These are phyloP conservation scores for Hyphopichia fennica DNA, from an alignment of 1,139 yeast genomes.

Conservation along the genomic window DNA sequence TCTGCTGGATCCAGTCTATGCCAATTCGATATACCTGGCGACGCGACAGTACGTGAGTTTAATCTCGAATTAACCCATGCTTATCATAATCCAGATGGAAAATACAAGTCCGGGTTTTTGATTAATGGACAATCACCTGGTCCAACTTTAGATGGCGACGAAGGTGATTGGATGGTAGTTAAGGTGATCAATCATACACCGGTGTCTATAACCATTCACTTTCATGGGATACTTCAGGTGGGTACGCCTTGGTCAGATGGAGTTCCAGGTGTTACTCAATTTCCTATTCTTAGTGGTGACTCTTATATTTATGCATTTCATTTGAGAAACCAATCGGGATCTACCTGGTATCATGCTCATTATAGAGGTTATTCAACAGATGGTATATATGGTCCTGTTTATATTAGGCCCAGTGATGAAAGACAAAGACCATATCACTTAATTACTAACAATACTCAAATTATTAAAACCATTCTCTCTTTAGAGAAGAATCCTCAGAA, in stretches of 20 bases:
- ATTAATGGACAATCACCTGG: constrained; percentile 36
- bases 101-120: constrained; percentile 9
- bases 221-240: constrained; percentile 46
- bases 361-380: constrained; percentile 49
- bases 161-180: constrained; percentile 34
- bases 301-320: constrained; percentile 38
- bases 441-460: constrained; percentile 14
- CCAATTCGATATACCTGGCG: background rate
- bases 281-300: constrained; percentile 36
- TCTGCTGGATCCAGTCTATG: background rate
- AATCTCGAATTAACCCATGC: constrained; percentile 13
- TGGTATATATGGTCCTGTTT: constrained; percentile 44
- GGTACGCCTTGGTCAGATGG: constrained; percentile 44
- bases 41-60: constrained; percentile 8
- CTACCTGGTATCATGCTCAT: constrained; percentile 56
- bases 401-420: constrained; percentile 21
- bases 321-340: constrained; percentile 40
- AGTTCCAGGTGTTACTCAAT: constrained; percentile 43
- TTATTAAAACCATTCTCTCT: constrained; percentile 11
- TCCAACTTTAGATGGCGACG: constrained; percentile 33
- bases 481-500: constrained; percentile 24
- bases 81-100: constrained; percentile 18
- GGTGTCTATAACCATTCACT: constrained; percentile 42
- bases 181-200: constrained; percentile 26
- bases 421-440: constrained; percentile 24